phyloP scores from a whole-genome alignment of 2,329 filamentous ascomycete species.

The Fusarium buharicum region DNA sequence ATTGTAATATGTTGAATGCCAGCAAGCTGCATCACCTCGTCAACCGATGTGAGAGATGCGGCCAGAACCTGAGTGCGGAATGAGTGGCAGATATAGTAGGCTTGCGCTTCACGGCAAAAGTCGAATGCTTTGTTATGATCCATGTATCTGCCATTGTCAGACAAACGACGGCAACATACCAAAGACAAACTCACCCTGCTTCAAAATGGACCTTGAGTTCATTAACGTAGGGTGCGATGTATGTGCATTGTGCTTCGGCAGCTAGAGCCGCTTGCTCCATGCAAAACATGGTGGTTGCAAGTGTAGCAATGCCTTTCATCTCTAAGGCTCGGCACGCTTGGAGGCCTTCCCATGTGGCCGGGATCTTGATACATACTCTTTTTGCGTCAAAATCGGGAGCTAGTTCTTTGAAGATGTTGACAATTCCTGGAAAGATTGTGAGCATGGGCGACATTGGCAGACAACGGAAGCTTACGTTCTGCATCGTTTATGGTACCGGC shows the following conservation, averaged over 20 bases:
- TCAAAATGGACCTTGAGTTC: constrained; percentile 72
- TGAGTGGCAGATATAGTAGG: constrained; percentile 58
- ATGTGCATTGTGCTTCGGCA: constrained; percentile 66
- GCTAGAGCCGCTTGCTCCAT: constrained; percentile 69
- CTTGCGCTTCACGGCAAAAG: constrained; percentile 62
- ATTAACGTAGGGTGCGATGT: constrained; percentile 74
- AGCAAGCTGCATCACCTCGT: constrained; percentile 68
- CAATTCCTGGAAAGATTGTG: constrained; percentile 55
- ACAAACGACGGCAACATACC: background rate
- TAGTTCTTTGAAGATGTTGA: constrained; percentile 39
- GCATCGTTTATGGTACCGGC: constrained; percentile 62
- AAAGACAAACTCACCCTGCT: constrained; percentile 50
- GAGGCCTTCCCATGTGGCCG: constrained; percentile 71
- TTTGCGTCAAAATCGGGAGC: constrained; percentile 52
- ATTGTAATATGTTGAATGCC: constrained; percentile 70
- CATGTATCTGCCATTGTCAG: constrained; percentile 52
- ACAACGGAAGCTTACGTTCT: constrained; percentile 52
- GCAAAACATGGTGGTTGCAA: constrained; percentile 72
- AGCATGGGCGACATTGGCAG: rapidly evolving
- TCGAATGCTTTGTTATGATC: constrained; percentile 61
- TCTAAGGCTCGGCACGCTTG: constrained; percentile 67
- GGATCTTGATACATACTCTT: constrained; percentile 71
- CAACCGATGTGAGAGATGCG: constrained; percentile 65
- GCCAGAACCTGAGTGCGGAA: constrained; percentile 63
- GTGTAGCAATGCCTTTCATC: constrained; percentile 63